Percentiles rank a stretch among this genome's conserved stretches.
phyloP scores from a whole-genome alignment of 192 early-diverging fungal species.

The Rhizophagus sp. region DNA sequence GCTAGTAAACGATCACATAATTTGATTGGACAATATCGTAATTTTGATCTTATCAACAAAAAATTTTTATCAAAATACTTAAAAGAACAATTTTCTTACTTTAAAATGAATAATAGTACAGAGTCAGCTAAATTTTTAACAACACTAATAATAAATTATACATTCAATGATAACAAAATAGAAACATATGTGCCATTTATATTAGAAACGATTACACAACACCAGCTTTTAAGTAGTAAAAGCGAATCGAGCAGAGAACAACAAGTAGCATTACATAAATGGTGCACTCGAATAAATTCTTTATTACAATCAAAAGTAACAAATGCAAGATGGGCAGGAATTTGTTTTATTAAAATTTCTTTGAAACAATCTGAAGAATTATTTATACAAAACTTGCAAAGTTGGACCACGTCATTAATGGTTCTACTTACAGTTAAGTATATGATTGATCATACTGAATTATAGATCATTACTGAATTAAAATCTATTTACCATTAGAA shows the following conservation, averaged over 20 bases:
- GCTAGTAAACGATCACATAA: too few species aligned
- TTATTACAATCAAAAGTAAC: constrained; percentile 54
- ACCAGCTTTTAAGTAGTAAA: constrained; percentile 35
- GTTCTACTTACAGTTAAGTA: background rate
- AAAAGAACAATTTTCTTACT: too few species aligned
- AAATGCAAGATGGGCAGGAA: constrained; percentile 50
- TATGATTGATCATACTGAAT: background rate
- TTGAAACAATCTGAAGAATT: constrained; percentile 47
- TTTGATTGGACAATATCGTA: too few species aligned
- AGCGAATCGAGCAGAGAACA: background rate
- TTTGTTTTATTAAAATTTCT: constrained; percentile 50
- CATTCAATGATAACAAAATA: constrained; percentile 42
- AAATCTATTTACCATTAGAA: constrained; percentile 36
- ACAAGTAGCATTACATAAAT: constrained; percentile 42
- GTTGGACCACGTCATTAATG: background rate
- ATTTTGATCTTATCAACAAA: too few species aligned
- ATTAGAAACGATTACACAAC: constrained; percentile 45
- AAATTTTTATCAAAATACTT: too few species aligned
- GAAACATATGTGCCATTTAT: constrained; percentile 49
- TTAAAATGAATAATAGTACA: background rate
- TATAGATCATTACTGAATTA: background rate
- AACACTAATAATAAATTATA: constrained; percentile 39
- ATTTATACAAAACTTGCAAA: constrained; percentile 30
- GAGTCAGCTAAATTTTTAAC: constrained; percentile 31
- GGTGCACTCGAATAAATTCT: constrained; percentile 54